Conservation (phyloP, 2,329 filamentous ascomycete genomes). For the Fusarium buxicola region DNA sequence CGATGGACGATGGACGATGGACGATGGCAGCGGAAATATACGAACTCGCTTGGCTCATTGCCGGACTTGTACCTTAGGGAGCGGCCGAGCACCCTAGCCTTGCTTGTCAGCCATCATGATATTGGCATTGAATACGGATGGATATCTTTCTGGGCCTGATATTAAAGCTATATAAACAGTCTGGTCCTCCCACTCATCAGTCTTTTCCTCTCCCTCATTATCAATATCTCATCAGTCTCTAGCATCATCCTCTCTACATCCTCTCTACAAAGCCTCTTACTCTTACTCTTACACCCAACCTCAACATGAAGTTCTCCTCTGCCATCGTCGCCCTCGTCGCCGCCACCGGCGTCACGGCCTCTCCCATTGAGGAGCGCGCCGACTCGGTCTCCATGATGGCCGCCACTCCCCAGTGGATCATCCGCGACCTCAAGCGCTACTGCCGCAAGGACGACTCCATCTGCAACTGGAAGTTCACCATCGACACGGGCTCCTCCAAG, state of each 20-base stretch:
- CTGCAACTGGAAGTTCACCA: slow-evolving; percentile 59
- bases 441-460: slow-evolving; percentile 54
- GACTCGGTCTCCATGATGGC: slow-evolving; percentile 56
- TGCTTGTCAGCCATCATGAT: slow-evolving; percentile 11
- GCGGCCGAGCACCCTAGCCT: slow-evolving; percentile 15
- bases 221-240: slow-evolving; percentile 27
- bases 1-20: slow-evolving; percentile 2
- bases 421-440: slow-evolving; percentile 54
- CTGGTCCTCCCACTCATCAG: slow-evolving; percentile 3
- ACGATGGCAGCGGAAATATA: not conserved
- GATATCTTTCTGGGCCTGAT: not conserved
- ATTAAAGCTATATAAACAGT: slow-evolving; percentile 32
- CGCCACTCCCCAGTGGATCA: slow-evolving; percentile 55
- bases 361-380: slow-evolving; percentile 39
- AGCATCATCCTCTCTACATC: slow-evolving; percentile 1
- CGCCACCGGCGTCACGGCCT: slow-evolving; percentile 52
- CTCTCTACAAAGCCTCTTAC: slow-evolving; percentile 14
- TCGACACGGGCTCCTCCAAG: slow-evolving; percentile 58
- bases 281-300: slow-evolving; percentile 18
- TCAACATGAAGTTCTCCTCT: slow-evolving; percentile 59
- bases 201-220: slow-evolving; percentile 14
- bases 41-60: slow-evolving; percentile 1
- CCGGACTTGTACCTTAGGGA: slow-evolving; percentile 1
- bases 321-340: slow-evolving; percentile 53
- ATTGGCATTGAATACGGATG: not conserved